Percentiles rank a stretch among this genome's conserved stretches.
Conservation (phyloP, 2,329 filamentous ascomycete genomes). For the Cercospora brassicicola region DNA sequence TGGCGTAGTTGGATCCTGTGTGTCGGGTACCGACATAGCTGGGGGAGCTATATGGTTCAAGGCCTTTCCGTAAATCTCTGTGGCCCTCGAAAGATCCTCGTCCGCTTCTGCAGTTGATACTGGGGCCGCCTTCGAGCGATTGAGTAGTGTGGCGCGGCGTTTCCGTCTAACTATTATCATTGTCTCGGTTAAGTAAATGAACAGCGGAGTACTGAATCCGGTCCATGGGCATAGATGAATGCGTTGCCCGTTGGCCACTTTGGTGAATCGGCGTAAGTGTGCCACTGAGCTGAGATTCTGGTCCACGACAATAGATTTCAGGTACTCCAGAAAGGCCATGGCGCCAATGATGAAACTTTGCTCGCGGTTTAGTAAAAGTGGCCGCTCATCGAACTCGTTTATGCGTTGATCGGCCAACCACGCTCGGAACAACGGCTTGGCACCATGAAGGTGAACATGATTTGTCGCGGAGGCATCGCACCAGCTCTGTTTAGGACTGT, state of each 20-base stretch:
- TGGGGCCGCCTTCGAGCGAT: not conserved
- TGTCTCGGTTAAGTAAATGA: constrained; percentile 18
- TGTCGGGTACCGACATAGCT: constrained; percentile 14
- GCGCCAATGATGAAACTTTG: constrained; percentile 23
- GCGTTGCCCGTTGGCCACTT: constrained; percentile 12
- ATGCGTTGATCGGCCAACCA: constrained; percentile 16
- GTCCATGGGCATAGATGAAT: constrained; percentile 22
- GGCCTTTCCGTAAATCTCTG: constrained; percentile 8
- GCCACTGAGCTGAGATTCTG: constrained; percentile 13
- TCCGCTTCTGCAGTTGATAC: not conserved
- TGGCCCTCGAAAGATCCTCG: constrained; percentile 11
- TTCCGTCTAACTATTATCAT: constrained; percentile 18
- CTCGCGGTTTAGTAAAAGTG: constrained; percentile 14
- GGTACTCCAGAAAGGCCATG: constrained; percentile 24
- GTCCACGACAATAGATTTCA: constrained; percentile 21
- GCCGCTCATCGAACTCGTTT: not conserved
- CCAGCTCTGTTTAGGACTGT: not conserved
- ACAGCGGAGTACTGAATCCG: constrained; percentile 17
- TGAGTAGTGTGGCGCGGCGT: constrained; percentile 9
- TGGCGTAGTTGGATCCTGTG: constrained; percentile 18
- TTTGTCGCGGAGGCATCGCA: not conserved
- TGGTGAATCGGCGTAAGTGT: constrained; percentile 14
- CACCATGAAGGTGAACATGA: constrained; percentile 16
- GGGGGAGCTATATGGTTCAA: constrained; percentile 2
- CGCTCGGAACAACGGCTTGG: constrained; percentile 18